phyloP scores from a whole-genome alignment of 306 rosid species.

The Sechiopsis laciniata region DNA sequence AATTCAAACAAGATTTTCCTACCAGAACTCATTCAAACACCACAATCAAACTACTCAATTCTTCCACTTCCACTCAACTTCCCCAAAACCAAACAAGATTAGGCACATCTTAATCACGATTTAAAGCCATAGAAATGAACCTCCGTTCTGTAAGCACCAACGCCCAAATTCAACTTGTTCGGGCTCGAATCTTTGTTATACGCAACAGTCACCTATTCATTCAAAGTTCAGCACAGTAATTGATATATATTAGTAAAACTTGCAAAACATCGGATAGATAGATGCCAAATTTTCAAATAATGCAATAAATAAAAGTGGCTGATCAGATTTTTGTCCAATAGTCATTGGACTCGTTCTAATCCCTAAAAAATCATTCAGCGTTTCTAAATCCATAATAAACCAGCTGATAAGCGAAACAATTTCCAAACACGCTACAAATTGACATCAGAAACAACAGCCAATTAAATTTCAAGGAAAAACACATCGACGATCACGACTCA shows the following conservation, averaged over 20 bases:
- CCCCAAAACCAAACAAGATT: too few species aligned
- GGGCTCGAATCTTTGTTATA: slow-evolving; percentile 92
- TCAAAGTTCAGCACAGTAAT: background rate
- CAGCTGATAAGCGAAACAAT: background rate
- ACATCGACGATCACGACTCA: background rate
- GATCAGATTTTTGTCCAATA: background rate
- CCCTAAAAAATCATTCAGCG: background rate
- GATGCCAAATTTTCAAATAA: background rate
- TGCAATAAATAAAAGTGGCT: background rate
- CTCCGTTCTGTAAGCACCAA: slow-evolving; percentile 98
- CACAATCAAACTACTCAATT: too few species aligned
- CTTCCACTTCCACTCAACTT: too few species aligned
- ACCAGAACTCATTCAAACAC: too few species aligned
- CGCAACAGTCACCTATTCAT: slow-evolving; percentile 78
- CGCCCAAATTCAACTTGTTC: slow-evolving; percentile 81
- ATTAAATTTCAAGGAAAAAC: background rate
- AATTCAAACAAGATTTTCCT: too few species aligned
- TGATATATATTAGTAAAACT: background rate
- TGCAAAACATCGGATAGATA: background rate
- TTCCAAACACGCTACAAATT: background rate
- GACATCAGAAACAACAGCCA: background rate
- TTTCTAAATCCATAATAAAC: background rate
- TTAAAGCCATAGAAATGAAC: slow-evolving; percentile 27
- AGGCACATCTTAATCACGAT: background rate
- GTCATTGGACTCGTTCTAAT: background rate